A percentile compares a stretch with the other conserved stretches of the same genome.
These are phyloP conservation scores for Stephania japonica DNA, from an alignment of 164 flowering plant species.

Conservation along the genomic window DNA sequence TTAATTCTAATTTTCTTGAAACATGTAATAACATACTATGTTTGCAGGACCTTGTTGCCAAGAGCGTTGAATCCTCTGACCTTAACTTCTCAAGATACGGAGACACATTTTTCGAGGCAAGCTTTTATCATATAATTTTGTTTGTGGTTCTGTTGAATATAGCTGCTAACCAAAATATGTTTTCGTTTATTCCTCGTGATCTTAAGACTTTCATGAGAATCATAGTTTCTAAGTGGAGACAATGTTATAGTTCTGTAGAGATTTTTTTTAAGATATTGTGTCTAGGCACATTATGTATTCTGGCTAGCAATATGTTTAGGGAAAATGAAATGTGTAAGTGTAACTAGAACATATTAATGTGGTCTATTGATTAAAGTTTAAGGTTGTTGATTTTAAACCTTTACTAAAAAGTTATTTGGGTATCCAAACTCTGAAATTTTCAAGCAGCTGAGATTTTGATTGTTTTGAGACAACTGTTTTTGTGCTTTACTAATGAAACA, in stretches of 20 bases:
- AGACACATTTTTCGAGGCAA: constrained; percentile 94
- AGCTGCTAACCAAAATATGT: not conserved
- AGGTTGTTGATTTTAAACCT: too few relatives aligned
- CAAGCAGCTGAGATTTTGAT: too few relatives aligned
- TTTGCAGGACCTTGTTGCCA: constrained; percentile 83
- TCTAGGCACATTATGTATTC: too few relatives aligned
- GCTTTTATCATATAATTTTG: constrained; percentile 10
- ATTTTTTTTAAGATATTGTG: not conserved
- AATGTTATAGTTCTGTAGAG: not conserved
- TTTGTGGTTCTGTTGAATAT: not conserved
- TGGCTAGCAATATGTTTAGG: too few relatives aligned
- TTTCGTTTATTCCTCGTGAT: not conserved
- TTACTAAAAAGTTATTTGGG: too few relatives aligned
- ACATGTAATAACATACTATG: constrained; percentile 3
- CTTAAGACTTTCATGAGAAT: not conserved
- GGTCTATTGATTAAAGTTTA: too few relatives aligned
- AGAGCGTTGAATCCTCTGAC: constrained; percentile 77
- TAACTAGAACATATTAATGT: too few relatives aligned
- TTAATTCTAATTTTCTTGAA: not conserved
- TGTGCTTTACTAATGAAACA: too few relatives aligned
- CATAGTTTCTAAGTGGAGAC: not conserved
- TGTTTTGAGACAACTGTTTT: too few relatives aligned
- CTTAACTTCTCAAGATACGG: constrained; percentile 97
- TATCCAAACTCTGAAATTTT: too few relatives aligned
- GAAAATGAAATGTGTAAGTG: too few relatives aligned